phyloP scores from a whole-genome alignment of 768 basidiomycete genomes.

The Boletus pseudo-olivaceus region DNA sequence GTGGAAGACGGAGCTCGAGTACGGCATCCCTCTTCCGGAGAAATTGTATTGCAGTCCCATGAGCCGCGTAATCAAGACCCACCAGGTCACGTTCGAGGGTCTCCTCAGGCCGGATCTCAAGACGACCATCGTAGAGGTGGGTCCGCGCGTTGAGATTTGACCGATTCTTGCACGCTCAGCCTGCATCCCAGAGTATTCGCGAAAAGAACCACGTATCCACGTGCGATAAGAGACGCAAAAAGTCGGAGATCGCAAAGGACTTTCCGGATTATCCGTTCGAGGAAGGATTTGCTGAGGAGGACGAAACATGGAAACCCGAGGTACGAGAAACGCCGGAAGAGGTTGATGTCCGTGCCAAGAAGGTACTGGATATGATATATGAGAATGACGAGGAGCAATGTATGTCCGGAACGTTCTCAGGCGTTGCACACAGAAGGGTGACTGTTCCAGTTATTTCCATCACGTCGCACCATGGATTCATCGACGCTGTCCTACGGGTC shows the following conservation, averaged over 20 bases:
- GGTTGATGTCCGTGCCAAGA: conserved; percentile 44
- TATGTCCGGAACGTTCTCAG: conserved; percentile 31
- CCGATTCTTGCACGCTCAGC: not conserved
- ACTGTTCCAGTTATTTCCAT: conserved; percentile 54
- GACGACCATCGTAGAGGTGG: conserved; percentile 56
- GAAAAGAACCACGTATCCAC: conserved; percentile 69
- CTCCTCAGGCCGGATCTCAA: conserved; percentile 30
- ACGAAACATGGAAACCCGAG: conserved; percentile 55
- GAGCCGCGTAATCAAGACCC: conserved; percentile 57
- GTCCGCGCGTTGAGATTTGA: not conserved
- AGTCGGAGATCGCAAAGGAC: conserved; percentile 42
- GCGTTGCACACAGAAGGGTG: not conserved
- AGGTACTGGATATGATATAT: conserved; percentile 57
- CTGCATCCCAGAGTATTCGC: conserved; percentile 49
- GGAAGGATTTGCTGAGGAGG: conserved; percentile 56
- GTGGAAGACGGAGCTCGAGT: conserved; percentile 47
- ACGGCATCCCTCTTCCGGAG: conserved; percentile 48
- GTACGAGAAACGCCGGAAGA: conserved; percentile 51
- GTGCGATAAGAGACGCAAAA: conserved; percentile 59
- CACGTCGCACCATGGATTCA: conserved; percentile 63
- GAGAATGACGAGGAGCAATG: conserved; percentile 42
- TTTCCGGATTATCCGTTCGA: conserved; percentile 57
- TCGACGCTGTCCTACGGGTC: conserved; percentile 50
- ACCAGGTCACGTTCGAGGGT: conserved; percentile 48
- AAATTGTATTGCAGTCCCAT: conserved; percentile 62